Conservation (phyloP, 177 flowering plant species). For the Vitis hybrid region DNA sequence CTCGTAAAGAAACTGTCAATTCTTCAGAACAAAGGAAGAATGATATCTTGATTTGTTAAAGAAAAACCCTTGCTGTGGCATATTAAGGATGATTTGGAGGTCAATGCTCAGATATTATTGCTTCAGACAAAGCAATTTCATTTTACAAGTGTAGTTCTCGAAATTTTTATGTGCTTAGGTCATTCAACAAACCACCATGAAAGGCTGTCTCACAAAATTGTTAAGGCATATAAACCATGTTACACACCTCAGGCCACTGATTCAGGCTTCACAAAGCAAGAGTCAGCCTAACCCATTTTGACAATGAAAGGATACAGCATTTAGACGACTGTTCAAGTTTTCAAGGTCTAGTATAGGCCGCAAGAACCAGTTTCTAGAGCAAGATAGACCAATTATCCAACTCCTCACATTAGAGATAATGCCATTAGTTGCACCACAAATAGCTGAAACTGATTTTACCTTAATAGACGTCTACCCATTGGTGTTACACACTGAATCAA, state of each 20-base stretch:
- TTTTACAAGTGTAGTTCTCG: too few relatives aligned
- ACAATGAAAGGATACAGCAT: slow-evolving; percentile 75
- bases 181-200: background rate
- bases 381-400: slow-evolving; percentile 11
- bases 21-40: slow-evolving; percentile 86
- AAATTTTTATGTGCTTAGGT: background rate
- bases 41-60: slow-evolving; percentile 69
- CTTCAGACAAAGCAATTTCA: too few relatives aligned
- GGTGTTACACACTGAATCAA: slow-evolving; percentile 86
- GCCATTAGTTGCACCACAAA: slow-evolving; percentile 4
- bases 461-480: slow-evolving; percentile 84
- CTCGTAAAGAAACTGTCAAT: slow-evolving; percentile 66
- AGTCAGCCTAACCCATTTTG: background rate
- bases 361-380: slow-evolving; percentile 82
- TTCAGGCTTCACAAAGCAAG: background rate
- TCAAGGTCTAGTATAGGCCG: slow-evolving; percentile 91
- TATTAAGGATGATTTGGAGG: too few relatives aligned
- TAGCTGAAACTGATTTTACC: slow-evolving; percentile 42
- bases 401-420: slow-evolving; percentile 10
- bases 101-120: too few relatives aligned
- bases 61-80: background rate
- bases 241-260: background rate
- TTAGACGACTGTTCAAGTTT: slow-evolving; percentile 68
- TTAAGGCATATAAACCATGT: too few relatives aligned
- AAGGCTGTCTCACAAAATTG: too few relatives aligned